Percentiles rank a stretch among this genome's conserved stretches.
phyloP scores from a whole-genome alignment of 164 flowering plant genomes.

The Stephania cephalantha region DNA sequence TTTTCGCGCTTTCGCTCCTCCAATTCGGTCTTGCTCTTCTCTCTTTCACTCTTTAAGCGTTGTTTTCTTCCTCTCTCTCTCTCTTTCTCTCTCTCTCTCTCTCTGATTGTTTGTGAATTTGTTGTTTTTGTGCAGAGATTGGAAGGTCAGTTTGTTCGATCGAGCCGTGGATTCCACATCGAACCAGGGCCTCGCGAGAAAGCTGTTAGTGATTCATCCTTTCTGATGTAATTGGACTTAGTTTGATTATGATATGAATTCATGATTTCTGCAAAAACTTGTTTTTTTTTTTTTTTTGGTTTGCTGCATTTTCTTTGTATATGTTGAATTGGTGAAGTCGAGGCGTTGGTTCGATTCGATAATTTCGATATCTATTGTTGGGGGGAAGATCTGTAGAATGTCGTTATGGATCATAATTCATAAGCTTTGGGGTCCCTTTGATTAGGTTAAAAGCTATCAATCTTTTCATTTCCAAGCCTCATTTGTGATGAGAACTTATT shows the following conservation, averaged over 20 bases:
- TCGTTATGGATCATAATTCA: no score
- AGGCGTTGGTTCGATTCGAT: background rate
- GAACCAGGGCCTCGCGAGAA: conserved; percentile 67
- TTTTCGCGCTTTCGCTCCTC: conserved; percentile 39
- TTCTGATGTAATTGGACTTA: background rate
- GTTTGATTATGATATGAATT: no score
- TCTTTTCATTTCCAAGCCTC: background rate
- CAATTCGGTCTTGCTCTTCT: conserved; percentile 29
- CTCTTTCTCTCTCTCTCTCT: background rate
- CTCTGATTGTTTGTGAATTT: background rate
- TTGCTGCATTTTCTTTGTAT: background rate
- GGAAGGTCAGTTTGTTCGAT: conserved; percentile 23
- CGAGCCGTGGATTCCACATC: conserved; percentile 46
- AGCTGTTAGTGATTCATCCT: conserved; percentile 41
- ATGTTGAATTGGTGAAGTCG: background rate
- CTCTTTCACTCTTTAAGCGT: conserved; percentile 17
- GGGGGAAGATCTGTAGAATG: background rate
- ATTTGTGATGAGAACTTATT: background rate
- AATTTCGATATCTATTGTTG: background rate
- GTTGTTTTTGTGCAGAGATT: conserved; percentile 19
- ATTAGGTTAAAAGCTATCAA: background rate
- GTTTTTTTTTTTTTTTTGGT: no score
- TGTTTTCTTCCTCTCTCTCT: background rate
- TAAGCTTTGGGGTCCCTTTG: no score
- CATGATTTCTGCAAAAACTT: background rate